Base-by-base conservation (phyloP, 1,284 basidiomycete species). In the Rhodotorula mucilaginosa region DNA sequence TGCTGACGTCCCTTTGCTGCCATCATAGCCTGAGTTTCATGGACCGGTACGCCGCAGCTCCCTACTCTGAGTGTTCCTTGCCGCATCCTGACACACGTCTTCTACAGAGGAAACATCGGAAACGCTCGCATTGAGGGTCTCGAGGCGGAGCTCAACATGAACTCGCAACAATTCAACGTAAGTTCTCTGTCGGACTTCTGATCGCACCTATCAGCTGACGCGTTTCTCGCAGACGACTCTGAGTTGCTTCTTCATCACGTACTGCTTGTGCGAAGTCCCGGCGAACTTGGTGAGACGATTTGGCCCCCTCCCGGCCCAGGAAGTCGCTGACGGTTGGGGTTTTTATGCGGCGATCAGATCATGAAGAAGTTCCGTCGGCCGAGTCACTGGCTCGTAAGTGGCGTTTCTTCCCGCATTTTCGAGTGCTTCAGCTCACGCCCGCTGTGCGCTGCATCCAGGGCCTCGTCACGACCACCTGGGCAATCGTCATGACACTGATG, bases 341-440 rank as follows among this genome's bases (percentile, higher is more conserved):
- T n/a, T 23, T 29, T 48, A 29, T 34, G 56, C 61, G 15, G 4
- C 52, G 86, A 85, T 70, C 78, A 86, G 23, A 83, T 85, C 16
- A 80, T 87, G 59, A 87, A 86, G 76, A 81, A 80, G 51, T 82
- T 87, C 72, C 81, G 83, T 34, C 86, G 86, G n/a, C 85, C 85
- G 54, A 84, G 52, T 23, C 16, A 83, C 70, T 85, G 63, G 61
- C 47, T 87, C 52, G 84, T 51, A 12, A 51, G 49, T 34, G 1
- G 34, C 5, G 6, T 34, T 8, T 34, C 34, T 34, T 7, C 5
- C 8, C 34, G 34, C 6, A 7, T 7, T 4, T 23, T 51, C 8
- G 49, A 23, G 21, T 3, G 10, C 19, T 10, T 2, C 23, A 7
- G 49, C 49, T 51, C 21, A 51, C 49, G n/a, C 10, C 23, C 2